Evolutionary conservation across 169 alveolate genomes (phyloP).

Genomic region (Plasmodium berghei): DNA sequence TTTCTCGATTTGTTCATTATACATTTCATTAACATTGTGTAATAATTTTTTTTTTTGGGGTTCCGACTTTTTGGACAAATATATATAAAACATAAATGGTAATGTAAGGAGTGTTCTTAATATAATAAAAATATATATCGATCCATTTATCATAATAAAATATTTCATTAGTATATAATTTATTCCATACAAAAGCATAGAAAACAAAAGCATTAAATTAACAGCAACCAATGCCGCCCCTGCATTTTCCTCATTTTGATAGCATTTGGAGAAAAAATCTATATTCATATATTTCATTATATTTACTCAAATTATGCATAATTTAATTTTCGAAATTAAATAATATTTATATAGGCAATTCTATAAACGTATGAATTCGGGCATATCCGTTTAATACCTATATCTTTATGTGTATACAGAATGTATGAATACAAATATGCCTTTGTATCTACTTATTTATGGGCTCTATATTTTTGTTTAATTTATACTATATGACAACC

Average conservation of each 20-base stretch:
- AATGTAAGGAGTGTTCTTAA: slow-evolving; percentile 46
- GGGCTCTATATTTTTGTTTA: not conserved
- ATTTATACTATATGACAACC: too few relatives aligned
- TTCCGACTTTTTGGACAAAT: slow-evolving; percentile 21
- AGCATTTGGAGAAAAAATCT: not conserved
- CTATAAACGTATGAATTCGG: too few relatives aligned
- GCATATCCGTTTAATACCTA: not conserved
- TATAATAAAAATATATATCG: slow-evolving; percentile 38
- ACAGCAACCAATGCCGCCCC: slow-evolving; percentile 8
- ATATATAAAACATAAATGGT: slow-evolving; percentile 58
- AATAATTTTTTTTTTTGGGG: slow-evolving; percentile 59
- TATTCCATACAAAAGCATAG: slow-evolving; percentile 70
- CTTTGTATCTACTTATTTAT: not conserved
- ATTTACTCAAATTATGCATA: slow-evolving; percentile 11
- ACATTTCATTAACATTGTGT: slow-evolving; percentile 1
- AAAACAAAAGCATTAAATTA: slow-evolving; percentile 39
- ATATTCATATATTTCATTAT: slow-evolving; percentile 19
- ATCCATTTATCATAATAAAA: slow-evolving; percentile 67
- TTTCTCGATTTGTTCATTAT: not conserved
- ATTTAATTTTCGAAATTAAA: not conserved
- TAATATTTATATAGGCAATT: too few relatives aligned
- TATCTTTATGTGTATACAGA: not conserved
- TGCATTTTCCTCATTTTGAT: slow-evolving; percentile 7
- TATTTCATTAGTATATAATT: slow-evolving; percentile 67
- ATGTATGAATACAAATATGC: not conserved